Evolutionary conservation across 2,329 filamentous ascomycete species (phyloP), one percentile per base, ranked within the genome.

Genomic region (Ophiostoma sp.): DNA sequence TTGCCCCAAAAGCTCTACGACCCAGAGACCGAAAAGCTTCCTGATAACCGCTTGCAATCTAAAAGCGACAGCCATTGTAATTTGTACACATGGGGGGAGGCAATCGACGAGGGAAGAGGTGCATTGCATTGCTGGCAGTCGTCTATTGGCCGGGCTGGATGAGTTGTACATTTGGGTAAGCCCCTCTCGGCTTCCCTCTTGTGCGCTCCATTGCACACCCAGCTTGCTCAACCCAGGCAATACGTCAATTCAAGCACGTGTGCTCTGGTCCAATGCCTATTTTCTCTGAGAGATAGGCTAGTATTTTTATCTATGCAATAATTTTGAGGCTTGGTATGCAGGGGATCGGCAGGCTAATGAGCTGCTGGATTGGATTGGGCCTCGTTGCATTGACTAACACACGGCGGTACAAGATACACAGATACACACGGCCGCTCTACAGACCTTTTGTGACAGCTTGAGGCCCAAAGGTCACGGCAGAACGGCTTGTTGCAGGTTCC

Each of bases 91-190:
- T 63, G 60, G 16, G 18, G 40, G 5, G 16, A 42, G 40, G 5
- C 60, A 42, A 63, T 62, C 60, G 18, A 27, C 27, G 27, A 63
- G 60, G 60, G 60, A n/a, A 62, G 36, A 62, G 62, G 62, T 18
- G 41, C 62, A 42, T 45, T 64, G 63, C 41, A 45, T 64, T 64
- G 63, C 41, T 64, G 63, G 63, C 63, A 64, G 63, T 18, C 42
- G 18, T 12, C 42, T 16, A 64, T 64, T 64, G 63, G 63, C 42
- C 42, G 9, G 63, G 7, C n/a, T 18, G 41, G 42, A 64, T 64
- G 63, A 27, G 63, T 47, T 64, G 63, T 64, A 44, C 63, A 64
- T 9, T 12, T 44, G 40, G 36, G 62, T 41, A 27, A 27, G 16
- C 62, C 40, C 62, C 62, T 64, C 62, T 38, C 42, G 41, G 41